Base-by-base conservation (phyloP, 768 basidiomycete species). In the Sporobolomyces pararoseus region DNA sequence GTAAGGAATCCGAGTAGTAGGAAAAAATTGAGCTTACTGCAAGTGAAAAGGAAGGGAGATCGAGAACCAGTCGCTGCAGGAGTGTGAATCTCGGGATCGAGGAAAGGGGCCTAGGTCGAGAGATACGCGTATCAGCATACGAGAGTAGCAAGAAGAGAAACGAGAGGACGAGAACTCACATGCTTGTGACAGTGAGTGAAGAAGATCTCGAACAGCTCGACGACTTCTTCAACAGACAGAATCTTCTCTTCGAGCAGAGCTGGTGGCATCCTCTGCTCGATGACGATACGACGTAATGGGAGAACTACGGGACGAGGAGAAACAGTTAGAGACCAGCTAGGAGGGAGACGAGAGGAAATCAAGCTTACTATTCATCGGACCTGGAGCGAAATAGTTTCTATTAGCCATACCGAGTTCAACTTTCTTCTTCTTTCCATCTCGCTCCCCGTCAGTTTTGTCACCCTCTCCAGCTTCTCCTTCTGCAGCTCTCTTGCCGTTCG, bases 41-140 rank as follows among this genome's bases (percentile, higher is more conserved):
- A 91, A 23, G 96, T 98, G 64, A 98, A 84, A 54, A 99, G 81
- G 81, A 99, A 97, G 0, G 95, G 95, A 44, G 90, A 93, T 29
- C 96, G 87, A 32, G 90, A 91, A 77, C 94, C 94, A 21, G 97
- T 90, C 44, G 96, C 84, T 4, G 91, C 86, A 1, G 95, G 93
- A 0, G 95, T 96, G 79, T 98, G 96, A 79, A 95, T 93, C 57
- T 89, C 85, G 49, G 85, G 84, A 75, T 95, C 91, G 57, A 99
- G 81, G 55, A 97, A 81, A 63, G 88, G 87, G 65, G 59, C 59
- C 87, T 86, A 50, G n/a, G n/a, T 0, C 58, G 55, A 29, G 53
- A 29, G 51, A 27, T 19, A 12, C 10, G 46, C 46, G 46, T 17
- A 9, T 29, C 68, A 63, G 19, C 57, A 61, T 2, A n/a, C n/a